Evolutionary conservation across 2,329 filamentous ascomycete species (phyloP).

Genomic region (Ophiostoma sp.): DNA sequence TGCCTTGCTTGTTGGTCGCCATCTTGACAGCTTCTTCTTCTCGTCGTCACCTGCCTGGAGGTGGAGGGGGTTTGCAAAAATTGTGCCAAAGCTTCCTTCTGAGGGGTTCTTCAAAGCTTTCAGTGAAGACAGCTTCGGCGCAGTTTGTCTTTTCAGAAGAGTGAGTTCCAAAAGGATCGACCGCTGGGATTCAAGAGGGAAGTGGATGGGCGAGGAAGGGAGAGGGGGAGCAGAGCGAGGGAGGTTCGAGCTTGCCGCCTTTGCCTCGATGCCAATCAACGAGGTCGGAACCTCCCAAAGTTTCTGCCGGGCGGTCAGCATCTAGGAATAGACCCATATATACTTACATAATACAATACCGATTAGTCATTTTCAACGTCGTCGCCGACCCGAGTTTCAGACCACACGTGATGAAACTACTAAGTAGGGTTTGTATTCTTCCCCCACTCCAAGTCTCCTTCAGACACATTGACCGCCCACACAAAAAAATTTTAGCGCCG

Average conservation of each 20-base stretch:
- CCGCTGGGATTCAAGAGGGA: slow-evolving; percentile 16
- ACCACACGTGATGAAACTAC: slow-evolving; percentile 1
- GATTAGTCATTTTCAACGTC: not conserved
- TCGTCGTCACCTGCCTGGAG: not conserved
- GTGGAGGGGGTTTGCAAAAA: slow-evolving; percentile 21
- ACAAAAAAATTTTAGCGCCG: slow-evolving; percentile 12
- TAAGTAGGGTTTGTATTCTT: slow-evolving; percentile 2
- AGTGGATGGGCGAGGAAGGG: not conserved
- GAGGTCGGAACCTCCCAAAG: slow-evolving; percentile 9
- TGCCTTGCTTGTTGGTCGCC: slow-evolving; percentile 87
- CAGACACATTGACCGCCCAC: slow-evolving; percentile 1
- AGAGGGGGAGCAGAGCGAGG: slow-evolving; percentile 1
- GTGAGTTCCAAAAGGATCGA: slow-evolving; percentile 14
- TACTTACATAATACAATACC: not conserved
- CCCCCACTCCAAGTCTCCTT: not conserved
- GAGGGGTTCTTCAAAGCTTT: slow-evolving; percentile 20
- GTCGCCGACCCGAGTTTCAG: not conserved
- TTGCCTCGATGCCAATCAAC: slow-evolving; percentile 16
- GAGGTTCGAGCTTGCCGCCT: not conserved
- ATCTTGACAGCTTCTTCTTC: slow-evolving; percentile 41
- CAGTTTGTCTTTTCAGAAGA: slow-evolving; percentile 18
- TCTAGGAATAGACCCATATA: too few relatives aligned
- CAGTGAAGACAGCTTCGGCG: slow-evolving; percentile 19
- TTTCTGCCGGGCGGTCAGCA: slow-evolving; percentile 16
- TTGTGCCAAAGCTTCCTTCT: slow-evolving; percentile 19